Evolutionary conservation across 805 yeast species (phyloP), one percentile per base, ranked within the genome.

Genomic region (Maudiozyma turicensis): DNA sequence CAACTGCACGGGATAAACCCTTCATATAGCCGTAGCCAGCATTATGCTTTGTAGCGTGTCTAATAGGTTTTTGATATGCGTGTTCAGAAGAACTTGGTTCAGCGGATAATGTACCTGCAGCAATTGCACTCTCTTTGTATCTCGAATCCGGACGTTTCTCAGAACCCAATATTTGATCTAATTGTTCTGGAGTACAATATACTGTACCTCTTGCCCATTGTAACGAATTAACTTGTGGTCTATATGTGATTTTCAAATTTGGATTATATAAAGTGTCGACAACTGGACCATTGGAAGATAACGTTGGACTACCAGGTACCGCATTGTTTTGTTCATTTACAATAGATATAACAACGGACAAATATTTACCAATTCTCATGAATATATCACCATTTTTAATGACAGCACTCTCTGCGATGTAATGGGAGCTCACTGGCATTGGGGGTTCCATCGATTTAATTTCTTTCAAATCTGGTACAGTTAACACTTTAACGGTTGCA

Each of bases 181-280:
- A 71, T 52, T 86, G 95, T 1, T 74, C 72, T 26, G 75, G 64
- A 2, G 81, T 69, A n/a, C 83, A 74, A 52, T 75, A 73, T 15
- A 79, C 78, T 0, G 84, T 70, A 3, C 96, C 96, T 55, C 83
- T 79, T 6, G 93, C 86, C 93, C 96, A 86, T 64, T 84, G 91
- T 42, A 86, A 71, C 0, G 93, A 77, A 37, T 88, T 79, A 6
- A 86, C 79, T 5, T 78, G 73, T 2, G 99, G 99, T 44, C 98
- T 74, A 33, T 79, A 77, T 1, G 96, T 95, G 20, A 84, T 76
- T 6, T 75, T 68, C 43, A 84, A 73, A 52, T 80, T 77, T 29
- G 78, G 83, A 58, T 86, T 84, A 68, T 83, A 90, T 35, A 93
- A 67, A 1, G 74, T 67, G 63, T 86, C 95, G 1, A 71, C 63